Evolutionary conservation across 148 eudicot genomes (phyloP).

Genomic region (Silene uniflora): DNA sequence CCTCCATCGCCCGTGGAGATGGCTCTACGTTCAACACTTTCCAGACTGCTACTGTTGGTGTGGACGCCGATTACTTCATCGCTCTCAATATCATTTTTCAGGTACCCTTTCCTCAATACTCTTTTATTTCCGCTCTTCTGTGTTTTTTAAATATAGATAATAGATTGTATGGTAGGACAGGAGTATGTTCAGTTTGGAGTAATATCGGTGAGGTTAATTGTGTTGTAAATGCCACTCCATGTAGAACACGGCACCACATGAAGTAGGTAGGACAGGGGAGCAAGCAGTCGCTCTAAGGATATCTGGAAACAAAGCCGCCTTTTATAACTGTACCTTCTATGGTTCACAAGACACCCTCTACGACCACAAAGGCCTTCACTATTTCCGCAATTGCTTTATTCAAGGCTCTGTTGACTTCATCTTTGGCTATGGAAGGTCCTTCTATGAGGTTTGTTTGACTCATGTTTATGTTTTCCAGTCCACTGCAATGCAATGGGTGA

Average conservation of each 20-base stretch:
- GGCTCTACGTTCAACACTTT: conserved; percentile 38
- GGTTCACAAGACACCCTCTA: conserved; percentile 67
- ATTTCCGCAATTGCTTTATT: conserved; percentile 50
- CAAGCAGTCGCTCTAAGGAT: conserved; percentile 68
- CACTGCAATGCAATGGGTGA: too few species aligned
- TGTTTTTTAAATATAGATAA: too few species aligned
- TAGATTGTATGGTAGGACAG: too few species aligned
- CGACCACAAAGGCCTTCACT: conserved; percentile 68
- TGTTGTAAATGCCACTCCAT: not conserved
- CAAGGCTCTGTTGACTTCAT: conserved; percentile 77
- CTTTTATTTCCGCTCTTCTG: not conserved
- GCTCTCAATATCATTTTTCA: conserved; percentile 56
- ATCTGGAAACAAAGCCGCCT: conserved; percentile 56
- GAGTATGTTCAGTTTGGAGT: too few species aligned
- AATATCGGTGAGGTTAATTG: too few species aligned
- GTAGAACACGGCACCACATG: conserved; percentile 56
- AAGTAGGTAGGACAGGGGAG: conserved; percentile 41
- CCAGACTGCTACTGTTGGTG: conserved; percentile 54
- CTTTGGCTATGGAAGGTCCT: conserved; percentile 55
- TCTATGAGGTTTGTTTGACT: conserved; percentile 36
- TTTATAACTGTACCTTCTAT: conserved; percentile 51
- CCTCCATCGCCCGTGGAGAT: conserved; percentile 26
- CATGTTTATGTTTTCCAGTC: not conserved
- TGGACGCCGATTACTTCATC: conserved; percentile 49
- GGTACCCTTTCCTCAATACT: conserved; percentile 23